Base-by-base conservation (phyloP, 345 rosid genomes). In the Raphanus sativus region DNA sequence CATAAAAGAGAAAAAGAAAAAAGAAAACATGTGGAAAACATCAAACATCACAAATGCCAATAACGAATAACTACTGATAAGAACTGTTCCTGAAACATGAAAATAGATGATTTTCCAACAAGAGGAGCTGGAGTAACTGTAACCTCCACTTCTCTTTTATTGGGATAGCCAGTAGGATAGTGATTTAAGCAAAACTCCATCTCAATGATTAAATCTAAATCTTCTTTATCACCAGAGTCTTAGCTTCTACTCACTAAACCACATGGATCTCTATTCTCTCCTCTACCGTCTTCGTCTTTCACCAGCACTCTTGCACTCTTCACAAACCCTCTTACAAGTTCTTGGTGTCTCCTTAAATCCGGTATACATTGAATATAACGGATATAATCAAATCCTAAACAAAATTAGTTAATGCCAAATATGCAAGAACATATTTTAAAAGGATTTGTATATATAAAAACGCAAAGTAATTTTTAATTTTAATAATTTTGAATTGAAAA, bases 191-290 rank as follows among this genome's bases (percentile, higher is more conserved):
- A 4, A 75, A 89, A 86, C 1, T 28, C 17, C 0, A 61, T 38
- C 74, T 82, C 25, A 8, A 25, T 62, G 2, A 64, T 40, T 24
- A 85, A 75, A 45, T 86, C 87, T 16, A 85, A 75, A 45, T 86
- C 87, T 16, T 45, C 80, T 21, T 77, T 78, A 0, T 65, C 54
- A 5, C 85, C 0, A 86, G 30, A 1, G 42, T 17, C 21, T 72
- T 28, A 87, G 71, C 60, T 84, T 67, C 94, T 87, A 88, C 15
- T 9, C 15, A 3, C 26, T 25, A 69, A 80, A 87, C 71, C 34
- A 81, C 77, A 50, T 88, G 92, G 26, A 86, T 80, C 71, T 89
- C 84, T 3, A 93, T 89, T 16, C 74, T 89, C 84, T 3, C 97
- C 90, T 16, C 74, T 56, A 2, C 29, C 8, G 50, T 77, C 67